Conservation (phyloP, 805 yeast species). For the Kodamaea kakaduensis region DNA sequence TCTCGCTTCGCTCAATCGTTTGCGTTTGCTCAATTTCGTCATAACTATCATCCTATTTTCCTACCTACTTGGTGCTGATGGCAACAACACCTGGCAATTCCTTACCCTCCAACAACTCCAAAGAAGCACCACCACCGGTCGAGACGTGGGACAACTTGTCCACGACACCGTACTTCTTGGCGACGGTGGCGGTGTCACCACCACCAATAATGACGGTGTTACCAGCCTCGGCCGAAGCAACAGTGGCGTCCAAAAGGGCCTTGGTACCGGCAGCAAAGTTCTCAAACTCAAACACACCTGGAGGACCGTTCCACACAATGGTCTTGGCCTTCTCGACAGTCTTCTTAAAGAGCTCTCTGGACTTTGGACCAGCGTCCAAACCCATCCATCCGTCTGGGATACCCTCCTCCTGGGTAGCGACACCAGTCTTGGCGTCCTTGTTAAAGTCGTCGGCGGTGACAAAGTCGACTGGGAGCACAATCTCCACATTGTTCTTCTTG, state of each 20-base stretch:
- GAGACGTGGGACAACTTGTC: slow-evolving; percentile 97
- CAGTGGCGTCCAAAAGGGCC: slow-evolving; percentile 82
- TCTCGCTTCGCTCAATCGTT: too few species aligned
- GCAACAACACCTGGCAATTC: slow-evolving; percentile 96
- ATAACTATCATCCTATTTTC: background rate
- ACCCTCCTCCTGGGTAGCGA: slow-evolving; percentile 86
- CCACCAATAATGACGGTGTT: slow-evolving; percentile 96
- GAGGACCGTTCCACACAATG: slow-evolving; percentile 99
- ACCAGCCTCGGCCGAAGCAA: slow-evolving; percentile 80
- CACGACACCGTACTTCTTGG: slow-evolving; percentile 95
- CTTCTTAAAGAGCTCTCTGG: slow-evolving; percentile 70
- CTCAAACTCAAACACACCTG: slow-evolving; percentile 99
- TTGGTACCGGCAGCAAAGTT: slow-evolving; percentile 90
- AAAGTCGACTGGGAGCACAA: slow-evolving; percentile 92
- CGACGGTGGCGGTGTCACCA: slow-evolving; percentile 99
- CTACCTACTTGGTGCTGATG: slow-evolving; percentile 31
- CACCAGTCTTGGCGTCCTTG: slow-evolving; percentile 81
- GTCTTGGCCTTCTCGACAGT: slow-evolving; percentile 93
- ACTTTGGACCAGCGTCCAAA: slow-evolving; percentile 91
- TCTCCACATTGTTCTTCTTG: slow-evolving; percentile 89
- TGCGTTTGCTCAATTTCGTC: too few species aligned
- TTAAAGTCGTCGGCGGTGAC: slow-evolving; percentile 93
- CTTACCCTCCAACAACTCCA: slow-evolving; percentile 98
- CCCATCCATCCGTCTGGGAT: slow-evolving; percentile 96
- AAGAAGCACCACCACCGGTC: slow-evolving; percentile 99